phyloP scores from a whole-genome alignment of 2,329 filamentous ascomycete genomes.

The Pseudocercospora eumusae region DNA sequence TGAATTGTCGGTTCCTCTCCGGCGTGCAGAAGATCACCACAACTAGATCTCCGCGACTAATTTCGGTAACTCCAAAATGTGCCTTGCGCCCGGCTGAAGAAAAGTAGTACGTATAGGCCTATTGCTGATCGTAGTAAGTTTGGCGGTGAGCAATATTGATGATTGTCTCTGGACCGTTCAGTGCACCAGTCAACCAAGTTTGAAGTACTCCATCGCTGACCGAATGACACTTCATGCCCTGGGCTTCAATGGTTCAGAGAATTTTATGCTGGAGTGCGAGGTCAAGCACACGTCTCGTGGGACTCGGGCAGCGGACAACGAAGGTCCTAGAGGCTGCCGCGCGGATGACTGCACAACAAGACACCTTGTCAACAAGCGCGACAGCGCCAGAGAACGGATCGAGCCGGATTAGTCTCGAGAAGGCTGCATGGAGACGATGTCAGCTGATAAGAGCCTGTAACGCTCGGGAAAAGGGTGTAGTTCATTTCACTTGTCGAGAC shows the following conservation, averaged over 20 bases:
- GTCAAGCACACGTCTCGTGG: neutral
- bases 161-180: neutral
- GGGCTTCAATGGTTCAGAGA: neutral
- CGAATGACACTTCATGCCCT: neutral
- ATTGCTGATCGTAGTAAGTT: neutral
- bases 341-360: neutral
- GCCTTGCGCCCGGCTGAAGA: neutral
- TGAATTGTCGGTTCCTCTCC: neutral
- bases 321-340: neutral
- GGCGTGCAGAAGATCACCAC: neutral
- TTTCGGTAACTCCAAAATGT: conserved; percentile 1
- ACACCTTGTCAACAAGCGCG: neutral
- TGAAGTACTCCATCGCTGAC: too few species aligned
- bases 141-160: neutral
- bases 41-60: conserved; percentile 4
- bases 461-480: neutral
- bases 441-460: neutral
- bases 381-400: neutral
- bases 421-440: neutral
- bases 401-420: neutral
- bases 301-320: neutral
- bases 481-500: neutral
- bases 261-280: neutral
- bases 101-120: neutral
- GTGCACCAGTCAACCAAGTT: neutral